phyloP scores from a whole-genome alignment of 2,329 filamentous ascomycete species.

The Colletotrichum aenigma region DNA sequence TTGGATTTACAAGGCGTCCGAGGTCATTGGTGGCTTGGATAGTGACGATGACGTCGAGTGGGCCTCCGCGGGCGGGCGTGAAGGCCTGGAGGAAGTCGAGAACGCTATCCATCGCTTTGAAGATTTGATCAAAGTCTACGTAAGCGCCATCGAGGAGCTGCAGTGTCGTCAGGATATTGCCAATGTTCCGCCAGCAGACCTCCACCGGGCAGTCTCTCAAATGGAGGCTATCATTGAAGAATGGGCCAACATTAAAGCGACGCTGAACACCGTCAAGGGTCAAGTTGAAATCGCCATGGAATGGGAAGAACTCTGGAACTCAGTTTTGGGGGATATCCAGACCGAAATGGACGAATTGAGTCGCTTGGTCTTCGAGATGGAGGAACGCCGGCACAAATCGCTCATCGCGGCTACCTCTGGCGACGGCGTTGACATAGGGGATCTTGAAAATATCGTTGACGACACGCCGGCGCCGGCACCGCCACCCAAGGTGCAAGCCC shows the following conservation, averaged over 20 bases:
- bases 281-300: constrained; percentile 99
- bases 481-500: constrained; percentile 53
- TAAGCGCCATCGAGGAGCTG: constrained; percentile 90
- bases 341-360: constrained; percentile 81
- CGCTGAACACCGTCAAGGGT: constrained; percentile 78
- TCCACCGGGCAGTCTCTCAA: constrained; percentile 78
- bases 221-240: constrained; percentile 87
- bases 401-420: constrained; percentile 66
- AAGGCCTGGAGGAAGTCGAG: constrained; percentile 76
- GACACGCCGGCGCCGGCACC: constrained; percentile 74
- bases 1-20: constrained; percentile 92
- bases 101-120: constrained; percentile 84
- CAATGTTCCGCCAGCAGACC: constrained; percentile 71
- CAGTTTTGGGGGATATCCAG: constrained; percentile 90
- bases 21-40: constrained; percentile 87
- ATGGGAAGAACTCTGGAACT: constrained; percentile 97
- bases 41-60: constrained; percentile 98
- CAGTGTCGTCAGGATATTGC: constrained; percentile 80
- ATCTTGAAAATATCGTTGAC: constrained; percentile 92
- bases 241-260: constrained; percentile 82
- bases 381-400: constrained; percentile 87
- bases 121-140: constrained; percentile 88
- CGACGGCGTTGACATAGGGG: constrained; percentile 78
- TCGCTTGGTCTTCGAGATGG: constrained; percentile 93
- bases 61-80: constrained; percentile 86